phyloP scores from a whole-genome alignment of 2,329 filamentous ascomycete species.

The Coniochaeta ligniaria region DNA sequence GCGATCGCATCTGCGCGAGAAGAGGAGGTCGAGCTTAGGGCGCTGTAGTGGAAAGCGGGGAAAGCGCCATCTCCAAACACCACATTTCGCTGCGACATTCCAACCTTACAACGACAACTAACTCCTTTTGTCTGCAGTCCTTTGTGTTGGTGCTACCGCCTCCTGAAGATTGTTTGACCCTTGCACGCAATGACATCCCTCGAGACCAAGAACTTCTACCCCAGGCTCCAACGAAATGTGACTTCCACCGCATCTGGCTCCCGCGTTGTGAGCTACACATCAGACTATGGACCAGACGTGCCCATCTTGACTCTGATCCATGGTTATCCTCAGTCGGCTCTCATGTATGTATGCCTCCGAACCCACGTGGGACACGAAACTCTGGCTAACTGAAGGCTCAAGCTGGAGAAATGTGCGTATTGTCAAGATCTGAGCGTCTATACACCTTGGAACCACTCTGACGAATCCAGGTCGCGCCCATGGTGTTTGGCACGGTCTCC shows the following conservation, averaged over 20 bases:
- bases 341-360: conserved; percentile 7
- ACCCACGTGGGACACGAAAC: not conserved
- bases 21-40: not conserved
- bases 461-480: conserved; percentile 23
- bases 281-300: conserved; percentile 11
- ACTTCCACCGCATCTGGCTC: conserved; percentile 14
- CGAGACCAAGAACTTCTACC: conserved; percentile 12
- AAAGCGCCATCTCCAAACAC: not conserved
- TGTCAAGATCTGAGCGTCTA: not conserved
- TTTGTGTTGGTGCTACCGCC: not conserved
- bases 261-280: conserved; percentile 13
- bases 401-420: not conserved
- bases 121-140: not conserved
- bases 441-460: not conserved
- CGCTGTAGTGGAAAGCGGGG: not conserved
- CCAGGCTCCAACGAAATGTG: conserved; percentile 9
- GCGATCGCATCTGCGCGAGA: not conserved
- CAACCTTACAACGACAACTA: not conserved
- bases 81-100: not conserved
- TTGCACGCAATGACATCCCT: not conserved
- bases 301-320: conserved; percentile 33
- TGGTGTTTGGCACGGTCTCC: conserved; percentile 28
- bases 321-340: conserved; percentile 35
- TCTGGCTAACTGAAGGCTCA: not conserved
- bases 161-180: not conserved